These are phyloP conservation scores for Tricholoma sp. DNA, from an alignment of 768 basidiomycete genomes.

Conservation along the genomic window DNA sequence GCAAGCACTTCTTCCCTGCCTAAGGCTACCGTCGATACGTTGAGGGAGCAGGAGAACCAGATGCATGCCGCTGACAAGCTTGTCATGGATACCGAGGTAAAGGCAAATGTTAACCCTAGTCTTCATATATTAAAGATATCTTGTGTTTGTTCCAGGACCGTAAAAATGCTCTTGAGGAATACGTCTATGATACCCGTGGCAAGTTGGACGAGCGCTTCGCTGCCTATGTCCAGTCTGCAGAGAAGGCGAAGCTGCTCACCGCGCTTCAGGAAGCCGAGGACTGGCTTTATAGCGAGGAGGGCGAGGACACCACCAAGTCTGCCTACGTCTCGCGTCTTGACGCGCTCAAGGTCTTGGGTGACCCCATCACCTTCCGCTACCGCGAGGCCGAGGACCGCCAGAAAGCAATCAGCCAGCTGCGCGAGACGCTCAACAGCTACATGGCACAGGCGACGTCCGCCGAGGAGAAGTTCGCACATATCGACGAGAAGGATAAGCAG, in stretches of 20 bases:
- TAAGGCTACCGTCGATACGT: conserved; percentile 52
- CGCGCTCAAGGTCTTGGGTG: conserved; percentile 77
- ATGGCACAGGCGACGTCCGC: conserved; percentile 73
- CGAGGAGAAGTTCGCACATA: conserved; percentile 88
- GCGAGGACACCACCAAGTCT: conserved; percentile 91
- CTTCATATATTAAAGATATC: not conserved
- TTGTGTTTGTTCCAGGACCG: conserved; percentile 56
- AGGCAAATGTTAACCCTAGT: conserved; percentile 16
- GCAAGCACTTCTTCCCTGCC: conserved; percentile 63
- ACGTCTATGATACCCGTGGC: conserved; percentile 91
- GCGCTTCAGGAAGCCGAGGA: conserved; percentile 81
- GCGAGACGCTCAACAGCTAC: conserved; percentile 87
- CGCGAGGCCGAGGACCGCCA: conserved; percentile 81
- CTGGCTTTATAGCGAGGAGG: conserved; percentile 98
- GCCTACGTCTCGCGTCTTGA: conserved; percentile 87
- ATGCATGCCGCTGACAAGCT: conserved; percentile 94
- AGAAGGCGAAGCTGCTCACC: conserved; percentile 72
- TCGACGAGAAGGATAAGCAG: conserved; percentile 85
- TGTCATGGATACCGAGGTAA: conserved; percentile 93
- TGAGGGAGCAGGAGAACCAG: conserved; percentile 78
- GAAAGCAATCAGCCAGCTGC: conserved; percentile 64
- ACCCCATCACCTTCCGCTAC: conserved; percentile 81
- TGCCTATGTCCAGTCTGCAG: conserved; percentile 62
- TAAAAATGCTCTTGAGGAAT: conserved; percentile 98
- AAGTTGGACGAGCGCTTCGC: conserved; percentile 91